phyloP scores from a whole-genome alignment of 2,329 filamentous ascomycete species.

The Phaeosphaeria sp. region DNA sequence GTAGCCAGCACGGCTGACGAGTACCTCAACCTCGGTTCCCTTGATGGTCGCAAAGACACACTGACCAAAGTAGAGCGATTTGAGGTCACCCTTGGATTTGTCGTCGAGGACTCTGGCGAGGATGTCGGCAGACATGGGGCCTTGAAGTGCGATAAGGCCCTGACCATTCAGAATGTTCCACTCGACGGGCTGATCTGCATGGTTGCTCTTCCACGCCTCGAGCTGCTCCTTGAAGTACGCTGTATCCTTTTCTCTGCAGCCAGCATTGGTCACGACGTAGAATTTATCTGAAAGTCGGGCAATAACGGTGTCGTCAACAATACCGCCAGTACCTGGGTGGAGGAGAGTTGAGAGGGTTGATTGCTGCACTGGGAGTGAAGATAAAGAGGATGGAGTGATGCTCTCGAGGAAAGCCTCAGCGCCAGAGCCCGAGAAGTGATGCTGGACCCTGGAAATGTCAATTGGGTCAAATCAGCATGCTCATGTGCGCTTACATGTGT shows the following conservation, averaged over 20 bases:
- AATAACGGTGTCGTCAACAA: conserved; percentile 93
- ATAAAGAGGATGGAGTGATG: conserved; percentile 79
- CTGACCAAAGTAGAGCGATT: conserved; percentile 81
- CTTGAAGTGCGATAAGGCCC: conserved; percentile 88
- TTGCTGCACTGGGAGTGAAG: conserved; percentile 67
- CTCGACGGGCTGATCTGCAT: conserved; percentile 56
- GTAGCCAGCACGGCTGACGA: conserved; percentile 90
- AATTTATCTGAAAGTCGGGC: conserved; percentile 72
- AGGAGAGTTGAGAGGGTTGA: conserved; percentile 87
- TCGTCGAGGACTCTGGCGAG: conserved; percentile 69
- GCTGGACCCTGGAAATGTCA: conserved; percentile 67
- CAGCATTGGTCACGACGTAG: conserved; percentile 96
- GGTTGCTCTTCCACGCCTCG: conserved; percentile 52
- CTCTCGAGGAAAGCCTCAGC: conserved; percentile 82
- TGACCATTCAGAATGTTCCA: conserved; percentile 76
- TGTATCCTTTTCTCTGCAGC: conserved; percentile 86
- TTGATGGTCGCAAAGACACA: conserved; percentile 70
- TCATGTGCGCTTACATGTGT: conserved; percentile 74
- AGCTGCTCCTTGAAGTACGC: conserved; percentile 77
- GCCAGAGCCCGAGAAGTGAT: conserved; percentile 80
- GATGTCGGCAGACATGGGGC: conserved; percentile 75
- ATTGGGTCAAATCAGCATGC: background rate
- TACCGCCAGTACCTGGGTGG: conserved; percentile 77
- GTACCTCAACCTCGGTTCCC: conserved; percentile 61
- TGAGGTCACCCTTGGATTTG: conserved; percentile 46